Evolutionary conservation across 192 early-diverging fungal species (phyloP).

Genomic region (Coemansia sp.): DNA sequence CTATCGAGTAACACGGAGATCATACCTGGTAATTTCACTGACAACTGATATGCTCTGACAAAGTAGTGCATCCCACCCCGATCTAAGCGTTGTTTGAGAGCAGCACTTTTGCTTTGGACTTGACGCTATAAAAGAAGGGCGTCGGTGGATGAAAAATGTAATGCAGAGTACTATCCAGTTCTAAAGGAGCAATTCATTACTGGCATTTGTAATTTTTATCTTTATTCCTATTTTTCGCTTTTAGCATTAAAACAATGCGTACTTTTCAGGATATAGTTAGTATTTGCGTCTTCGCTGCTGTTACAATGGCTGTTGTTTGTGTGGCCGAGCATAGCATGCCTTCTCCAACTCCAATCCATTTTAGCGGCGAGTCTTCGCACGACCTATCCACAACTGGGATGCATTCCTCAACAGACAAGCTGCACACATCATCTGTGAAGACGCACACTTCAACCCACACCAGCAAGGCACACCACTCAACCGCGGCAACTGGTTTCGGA

Average conservation of each 20-base stretch:
- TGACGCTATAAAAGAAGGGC: background rate
- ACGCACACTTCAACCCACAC: background rate
- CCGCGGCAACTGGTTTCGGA: background rate
- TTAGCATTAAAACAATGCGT: background rate
- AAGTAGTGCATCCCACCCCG: background rate
- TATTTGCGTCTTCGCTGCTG: background rate
- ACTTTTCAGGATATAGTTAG: background rate
- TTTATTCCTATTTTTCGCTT: background rate
- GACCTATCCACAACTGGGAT: too few species aligned
- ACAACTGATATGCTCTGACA: background rate
- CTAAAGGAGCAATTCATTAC: too few species aligned
- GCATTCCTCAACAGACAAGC: background rate
- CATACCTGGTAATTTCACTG: conserved; percentile 27
- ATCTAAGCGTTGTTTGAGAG: background rate
- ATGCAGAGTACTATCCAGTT: too few species aligned
- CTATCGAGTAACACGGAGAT: conserved; percentile 28
- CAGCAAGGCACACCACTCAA: background rate
- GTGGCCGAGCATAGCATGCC: background rate
- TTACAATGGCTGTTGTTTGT: background rate
- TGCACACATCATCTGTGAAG: background rate
- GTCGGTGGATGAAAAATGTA: background rate
- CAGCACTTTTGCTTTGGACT: background rate
- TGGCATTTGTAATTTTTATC: background rate
- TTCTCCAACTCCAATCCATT: conserved; percentile 12
- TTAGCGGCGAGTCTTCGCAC: background rate